Conservation (phyloP, 257 asterid species). For the Ajuga chamaepitys region DNA sequence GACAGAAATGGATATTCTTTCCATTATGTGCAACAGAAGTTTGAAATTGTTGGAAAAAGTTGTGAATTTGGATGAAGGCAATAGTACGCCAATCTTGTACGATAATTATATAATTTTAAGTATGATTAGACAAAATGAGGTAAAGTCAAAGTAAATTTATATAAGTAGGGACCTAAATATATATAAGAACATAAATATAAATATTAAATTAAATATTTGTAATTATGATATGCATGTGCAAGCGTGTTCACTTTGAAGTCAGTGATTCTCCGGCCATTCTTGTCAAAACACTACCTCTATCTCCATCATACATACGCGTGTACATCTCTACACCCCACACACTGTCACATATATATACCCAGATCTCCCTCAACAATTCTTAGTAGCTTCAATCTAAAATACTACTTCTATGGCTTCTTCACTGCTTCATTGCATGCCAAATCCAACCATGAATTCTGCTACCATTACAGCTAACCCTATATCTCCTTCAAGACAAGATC, state of each 20-base stretch:
- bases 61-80: too few relatives aligned
- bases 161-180: neutral
- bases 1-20: too few relatives aligned
- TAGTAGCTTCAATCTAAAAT: neutral
- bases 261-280: conserved; percentile 13
- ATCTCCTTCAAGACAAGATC: neutral
- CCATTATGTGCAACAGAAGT: too few relatives aligned
- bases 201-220: too few relatives aligned
- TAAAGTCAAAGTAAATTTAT: neutral
- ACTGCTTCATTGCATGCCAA: conserved; percentile 3
- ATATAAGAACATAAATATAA: neutral
- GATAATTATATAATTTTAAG: too few relatives aligned
- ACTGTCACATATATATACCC: neutral
- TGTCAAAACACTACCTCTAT: neutral
- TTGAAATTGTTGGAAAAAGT: too few relatives aligned
- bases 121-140: neutral
- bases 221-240: neutral
- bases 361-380: neutral
- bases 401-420: conserved; percentile 21
- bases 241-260: conserved; percentile 19
- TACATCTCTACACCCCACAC: neutral
- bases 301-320: conserved; percentile 9
- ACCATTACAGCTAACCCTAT: conserved; percentile 9
- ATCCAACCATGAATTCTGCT: conserved; percentile 10
- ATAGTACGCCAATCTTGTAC: too few relatives aligned